Conservation (phyloP, 1,139 yeast genomes). For the Yamadazyma blattariae region DNA sequence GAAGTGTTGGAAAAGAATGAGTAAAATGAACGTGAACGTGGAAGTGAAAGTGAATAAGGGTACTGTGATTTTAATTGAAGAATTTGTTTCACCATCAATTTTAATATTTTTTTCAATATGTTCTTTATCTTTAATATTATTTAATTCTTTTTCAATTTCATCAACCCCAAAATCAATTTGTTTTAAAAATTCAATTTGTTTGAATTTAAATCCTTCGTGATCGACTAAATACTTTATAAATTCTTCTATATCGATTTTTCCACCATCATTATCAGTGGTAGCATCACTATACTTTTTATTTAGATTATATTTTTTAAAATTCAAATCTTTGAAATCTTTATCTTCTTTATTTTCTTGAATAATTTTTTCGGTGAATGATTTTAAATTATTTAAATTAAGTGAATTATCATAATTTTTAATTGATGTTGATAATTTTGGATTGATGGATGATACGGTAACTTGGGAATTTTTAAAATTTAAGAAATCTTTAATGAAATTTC, state of each 20-base stretch:
- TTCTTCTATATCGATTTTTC: constrained; percentile 21
- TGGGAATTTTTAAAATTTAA: constrained; percentile 16
- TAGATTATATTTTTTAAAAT: constrained; percentile 8
- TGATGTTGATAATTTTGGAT: constrained; percentile 10
- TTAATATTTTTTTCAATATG: constrained; percentile 20
- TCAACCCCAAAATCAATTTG: constrained; percentile 35
- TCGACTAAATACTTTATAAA: constrained; percentile 27
- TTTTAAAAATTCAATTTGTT: constrained; percentile 28
- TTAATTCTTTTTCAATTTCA: constrained; percentile 37
- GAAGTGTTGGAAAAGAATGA: constrained; percentile 41
- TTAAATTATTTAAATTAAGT: constrained; percentile 9
- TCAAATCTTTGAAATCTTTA: constrained; percentile 11
- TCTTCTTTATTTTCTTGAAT: constrained; percentile 12
- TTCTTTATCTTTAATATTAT: constrained; percentile 20
- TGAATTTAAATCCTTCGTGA: constrained; percentile 27
- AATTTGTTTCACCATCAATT: constrained; percentile 33
- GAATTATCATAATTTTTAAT: constrained; percentile 13
- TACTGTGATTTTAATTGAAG: no score
- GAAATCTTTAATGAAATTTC: constrained; percentile 21
- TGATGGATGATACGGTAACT: neutral
- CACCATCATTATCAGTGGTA: no score
- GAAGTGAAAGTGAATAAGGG: no score
- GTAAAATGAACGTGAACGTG: no score
- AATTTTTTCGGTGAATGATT: constrained; percentile 9
- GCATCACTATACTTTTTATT: neutral